phyloP scores from a whole-genome alignment of 2,329 filamentous ascomycete genomes.

The Helotiales sp. region DNA sequence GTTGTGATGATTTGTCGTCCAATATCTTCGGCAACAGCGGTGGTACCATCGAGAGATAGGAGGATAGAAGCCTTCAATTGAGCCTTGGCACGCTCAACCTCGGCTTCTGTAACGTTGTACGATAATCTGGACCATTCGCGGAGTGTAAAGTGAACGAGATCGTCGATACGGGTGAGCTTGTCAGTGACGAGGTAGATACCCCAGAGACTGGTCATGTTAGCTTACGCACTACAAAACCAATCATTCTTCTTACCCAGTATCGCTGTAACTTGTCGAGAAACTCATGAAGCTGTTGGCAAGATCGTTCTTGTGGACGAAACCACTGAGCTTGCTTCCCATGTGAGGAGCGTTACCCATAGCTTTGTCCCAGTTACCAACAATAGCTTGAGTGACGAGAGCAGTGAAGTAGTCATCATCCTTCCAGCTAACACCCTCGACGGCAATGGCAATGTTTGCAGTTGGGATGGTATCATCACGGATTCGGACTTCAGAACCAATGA shows the following conservation, averaged over 20 bases:
- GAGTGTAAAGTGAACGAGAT: conserved; percentile 97
- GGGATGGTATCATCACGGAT: conserved; percentile 95
- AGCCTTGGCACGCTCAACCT: conserved; percentile 97
- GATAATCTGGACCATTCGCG: conserved; percentile 97
- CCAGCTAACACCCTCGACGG: conserved; percentile 99
- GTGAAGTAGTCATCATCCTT: conserved; percentile 99
- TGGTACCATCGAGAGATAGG: conserved; percentile 95
- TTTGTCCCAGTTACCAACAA: conserved; percentile 99
- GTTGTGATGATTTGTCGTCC: conserved; percentile 98
- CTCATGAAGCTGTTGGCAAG: conserved; percentile 99
- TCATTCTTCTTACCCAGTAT: conserved; percentile 77
- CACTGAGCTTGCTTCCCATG: conserved; percentile 97
- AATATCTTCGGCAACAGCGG: conserved; percentile 96
- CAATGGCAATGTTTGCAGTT: conserved; percentile 96
- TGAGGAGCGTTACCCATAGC: conserved; percentile 97
- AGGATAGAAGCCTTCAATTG: conserved; percentile 99
- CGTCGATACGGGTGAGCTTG: conserved; percentile 82
- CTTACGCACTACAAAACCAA: conserved; percentile 24
- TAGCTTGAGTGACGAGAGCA: conserved; percentile 93
- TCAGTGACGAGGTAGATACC: conserved; percentile 98
- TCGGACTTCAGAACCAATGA: conserved; percentile 93
- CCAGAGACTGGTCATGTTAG: conserved; percentile 74
- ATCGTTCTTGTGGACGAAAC: conserved; percentile 89
- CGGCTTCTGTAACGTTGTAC: conserved; percentile 81
- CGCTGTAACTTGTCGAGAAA: conserved; percentile 99